phyloP scores from a whole-genome alignment of 345 rosid genomes.

The Eucalyptus regnans region DNA sequence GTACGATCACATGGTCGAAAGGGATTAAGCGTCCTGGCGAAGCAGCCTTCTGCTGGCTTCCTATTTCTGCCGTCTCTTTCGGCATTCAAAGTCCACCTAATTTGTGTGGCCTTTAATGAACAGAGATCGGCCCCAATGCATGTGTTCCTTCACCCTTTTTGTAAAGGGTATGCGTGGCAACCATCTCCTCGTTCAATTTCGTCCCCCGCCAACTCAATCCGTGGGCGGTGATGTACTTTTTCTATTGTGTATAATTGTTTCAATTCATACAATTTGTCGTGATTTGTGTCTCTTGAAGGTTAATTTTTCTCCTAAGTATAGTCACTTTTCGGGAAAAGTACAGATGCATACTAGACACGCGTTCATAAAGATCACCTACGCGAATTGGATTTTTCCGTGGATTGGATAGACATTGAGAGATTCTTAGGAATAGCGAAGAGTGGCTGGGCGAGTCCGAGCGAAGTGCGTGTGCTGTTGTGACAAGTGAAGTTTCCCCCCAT shows the following conservation, averaged over 20 bases:
- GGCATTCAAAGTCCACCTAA: background rate
- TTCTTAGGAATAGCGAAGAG: background rate
- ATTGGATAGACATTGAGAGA: background rate
- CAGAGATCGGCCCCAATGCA: background rate
- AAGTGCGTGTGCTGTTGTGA: background rate
- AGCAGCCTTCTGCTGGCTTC: background rate
- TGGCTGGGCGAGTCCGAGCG: background rate
- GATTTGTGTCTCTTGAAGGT: background rate
- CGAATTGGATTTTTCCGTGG: background rate
- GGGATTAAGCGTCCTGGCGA: background rate
- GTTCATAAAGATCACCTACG: background rate
- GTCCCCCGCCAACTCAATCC: background rate
- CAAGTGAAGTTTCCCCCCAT: background rate
- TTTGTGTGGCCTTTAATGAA: background rate
- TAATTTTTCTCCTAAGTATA: background rate
- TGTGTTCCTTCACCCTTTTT: background rate
- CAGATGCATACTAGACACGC: background rate
- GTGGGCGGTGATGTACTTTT: background rate
- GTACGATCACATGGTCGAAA: background rate
- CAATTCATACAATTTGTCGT: background rate
- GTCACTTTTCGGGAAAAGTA: background rate
- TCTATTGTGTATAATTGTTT: background rate
- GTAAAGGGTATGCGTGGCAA: background rate
- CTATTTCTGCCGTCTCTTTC: background rate
- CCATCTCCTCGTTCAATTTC: background rate